Base-by-base conservation (phyloP, 306 rosid species). In the Trifolium repens region DNA sequence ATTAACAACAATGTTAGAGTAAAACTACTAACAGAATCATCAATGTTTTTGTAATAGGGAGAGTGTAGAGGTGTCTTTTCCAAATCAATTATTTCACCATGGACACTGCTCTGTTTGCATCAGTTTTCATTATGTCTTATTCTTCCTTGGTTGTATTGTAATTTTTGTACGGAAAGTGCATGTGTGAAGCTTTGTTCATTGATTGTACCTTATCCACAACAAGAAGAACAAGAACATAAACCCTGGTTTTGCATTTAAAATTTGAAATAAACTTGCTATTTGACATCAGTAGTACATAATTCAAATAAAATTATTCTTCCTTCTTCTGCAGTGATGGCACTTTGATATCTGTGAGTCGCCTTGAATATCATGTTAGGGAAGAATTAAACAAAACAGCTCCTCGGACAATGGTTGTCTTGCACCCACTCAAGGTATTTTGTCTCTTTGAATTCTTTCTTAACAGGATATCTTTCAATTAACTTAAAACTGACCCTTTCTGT, bases 301-400 rank as follows among this genome's bases (percentile, higher is more conserved):
- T 74, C 30, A 0, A 24, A 49, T 49, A 63, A 17, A 22, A 19
- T 5, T n/a, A 8, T 34, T 65, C 73, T 66, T 82, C 46, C 57
- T 78, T 68, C 24, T 81, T 72, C 66, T 76, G 54, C 89, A 96
- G 99, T 85, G 98, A 96, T 85, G 89, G 96, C 69, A 90, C 96
- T 71, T 81, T 88, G 85, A 90, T 96, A 81, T 89, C 90, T 70
- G 84, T 96, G 83, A 87, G 85, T 69, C 96, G 98, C 73, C 93
- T 96, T 6, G 99, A 92, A 85, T 82, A 89, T 80, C 96, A 96
- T 78, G 89, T 96, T 58, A 90, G 99, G 81, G 98, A 96, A 86
- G 99, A 96, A 69, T 87, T 96, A 50, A 92, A 96, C 80, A 90
- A 42, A 88, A 84, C 88, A 42, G 91, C 91, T 64, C 76, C 93